These are phyloP conservation scores for Penicillium concentricum DNA, from an alignment of 2,329 filamentous ascomycete species.

Conservation along the genomic window DNA sequence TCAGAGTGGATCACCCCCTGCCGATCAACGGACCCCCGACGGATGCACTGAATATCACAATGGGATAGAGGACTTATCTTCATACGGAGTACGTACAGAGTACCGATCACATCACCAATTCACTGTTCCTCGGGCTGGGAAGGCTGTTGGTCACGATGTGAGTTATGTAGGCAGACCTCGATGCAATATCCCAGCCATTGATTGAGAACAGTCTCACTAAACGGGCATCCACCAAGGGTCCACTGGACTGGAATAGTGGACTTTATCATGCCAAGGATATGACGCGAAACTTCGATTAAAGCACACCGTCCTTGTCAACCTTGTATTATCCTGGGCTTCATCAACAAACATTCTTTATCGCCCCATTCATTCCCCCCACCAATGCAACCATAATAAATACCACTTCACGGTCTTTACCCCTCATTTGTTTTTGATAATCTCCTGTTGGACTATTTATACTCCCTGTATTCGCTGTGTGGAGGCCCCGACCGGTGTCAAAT, in stretches of 20 bases:
- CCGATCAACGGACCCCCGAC: conserved; percentile 13
- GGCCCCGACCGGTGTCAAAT: not conserved
- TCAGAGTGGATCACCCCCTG: conserved; percentile 19
- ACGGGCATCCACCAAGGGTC: not conserved
- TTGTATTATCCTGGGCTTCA: not conserved
- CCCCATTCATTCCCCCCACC: conserved; percentile 15
- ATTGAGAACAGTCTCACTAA: not conserved
- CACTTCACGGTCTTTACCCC: conserved; percentile 4
- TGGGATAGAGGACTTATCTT: conserved; percentile 1
- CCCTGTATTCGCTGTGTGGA: not conserved
- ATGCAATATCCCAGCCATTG: not conserved
- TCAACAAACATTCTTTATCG: conserved; percentile 3
- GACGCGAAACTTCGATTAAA: conserved; percentile 1
- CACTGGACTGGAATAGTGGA: conserved; percentile 1
- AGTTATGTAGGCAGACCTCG: conserved; percentile 2
- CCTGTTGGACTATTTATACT: conserved; percentile 17
- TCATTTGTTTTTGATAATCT: conserved; percentile 6
- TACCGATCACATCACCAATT: conserved; percentile 18
- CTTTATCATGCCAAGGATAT: conserved; percentile 1
- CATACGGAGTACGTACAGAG: not conserved
- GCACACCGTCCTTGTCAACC: not conserved
- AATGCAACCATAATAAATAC: conserved; percentile 29
- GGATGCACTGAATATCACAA: conserved; percentile 7
- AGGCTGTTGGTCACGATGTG: not conserved
- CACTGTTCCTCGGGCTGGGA: no score